A percentile compares a stretch with the other conserved stretches of the same genome.
Conservation (phyloP, 306 rosid genomes). For the Glycine tomentella region DNA sequence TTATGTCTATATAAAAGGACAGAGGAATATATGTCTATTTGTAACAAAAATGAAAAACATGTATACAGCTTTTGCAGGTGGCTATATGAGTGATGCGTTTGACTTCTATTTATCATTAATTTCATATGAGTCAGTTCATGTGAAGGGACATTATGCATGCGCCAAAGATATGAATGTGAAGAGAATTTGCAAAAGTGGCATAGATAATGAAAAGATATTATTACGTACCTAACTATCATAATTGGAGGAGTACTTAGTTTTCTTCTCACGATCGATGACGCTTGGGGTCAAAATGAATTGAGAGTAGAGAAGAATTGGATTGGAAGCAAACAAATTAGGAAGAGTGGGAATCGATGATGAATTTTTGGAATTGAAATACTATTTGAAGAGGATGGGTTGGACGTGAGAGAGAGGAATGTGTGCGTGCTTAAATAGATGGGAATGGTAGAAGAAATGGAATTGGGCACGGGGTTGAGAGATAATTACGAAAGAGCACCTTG, state of each 20-base stretch:
- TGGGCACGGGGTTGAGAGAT: constrained; percentile 45
- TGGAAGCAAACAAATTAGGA: constrained; percentile 36
- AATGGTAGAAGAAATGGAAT: constrained; percentile 15
- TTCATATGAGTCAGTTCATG: constrained; percentile 30
- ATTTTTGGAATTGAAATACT: constrained; percentile 41
- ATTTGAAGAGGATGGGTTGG: constrained; percentile 46
- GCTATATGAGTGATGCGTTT: constrained; percentile 41
- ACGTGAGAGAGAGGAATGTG: constrained; percentile 52
- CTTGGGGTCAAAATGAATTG: constrained; percentile 39
- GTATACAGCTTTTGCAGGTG: constrained; percentile 43
- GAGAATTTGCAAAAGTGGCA: constrained; percentile 16
- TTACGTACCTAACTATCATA: constrained; percentile 61
- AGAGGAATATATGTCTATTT: constrained; percentile 18
- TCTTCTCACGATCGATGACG: constrained; percentile 17
- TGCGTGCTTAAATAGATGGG: constrained; percentile 66
- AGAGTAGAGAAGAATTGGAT: constrained; percentile 43
- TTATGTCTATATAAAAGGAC: not conserved
- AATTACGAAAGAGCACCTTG: constrained; percentile 76
- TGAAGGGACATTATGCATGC: constrained; percentile 51
- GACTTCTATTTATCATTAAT: constrained; percentile 41
- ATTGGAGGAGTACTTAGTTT: constrained; percentile 40
- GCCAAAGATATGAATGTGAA: constrained; percentile 13
- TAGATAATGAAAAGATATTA: constrained; percentile 42
- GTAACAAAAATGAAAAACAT: constrained; percentile 32
- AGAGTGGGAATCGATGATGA: not conserved